Evolutionary conservation across 768 basidiomycete genomes (phyloP), one percentile per base, ranked within the genome.

Genomic region (Boletus tomentosulus): DNA sequence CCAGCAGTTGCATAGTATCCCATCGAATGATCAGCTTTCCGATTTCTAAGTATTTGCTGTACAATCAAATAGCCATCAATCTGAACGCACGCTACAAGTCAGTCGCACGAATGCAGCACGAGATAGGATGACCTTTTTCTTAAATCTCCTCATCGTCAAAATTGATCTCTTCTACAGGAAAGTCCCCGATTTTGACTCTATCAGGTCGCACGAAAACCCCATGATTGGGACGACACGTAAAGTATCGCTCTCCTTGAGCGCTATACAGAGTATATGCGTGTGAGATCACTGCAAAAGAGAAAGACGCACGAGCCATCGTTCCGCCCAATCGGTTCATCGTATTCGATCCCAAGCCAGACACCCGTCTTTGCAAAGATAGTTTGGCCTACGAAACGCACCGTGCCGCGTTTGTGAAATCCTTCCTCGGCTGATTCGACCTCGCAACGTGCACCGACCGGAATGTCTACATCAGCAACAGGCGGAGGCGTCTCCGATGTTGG

Each of bases 281-380:
- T 11, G 27, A 42, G 27, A 37, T 47, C 30, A 12, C 22, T 8
- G 43, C 28, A 19, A 49, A 52, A 39, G 39, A 35, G 37, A 6
- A 25, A 15, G 9, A 84, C 93, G 73, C 66, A 96, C 94, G 85
- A 86, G 61, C 96, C 96, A 68, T 98, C 89, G 57, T 95, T 94
- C 74, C 95, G 98, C 11, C 96, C 96, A 24, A 92, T 78, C 3
- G 96, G 95, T 62, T 98, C 96, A 65, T 98, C 96, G 64, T 94
- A 91, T 67, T 96, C 92, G 19, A 98, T 77, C 0, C 96, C 96
- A 1, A 98, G 80, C 95, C 95, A 98, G 1, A 83, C 70, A 0
- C 86, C 83, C 4, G 70, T 66, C 13, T 75, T 80, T 54, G 78
- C 81, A 64, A 98, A 97, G 52, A 78, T 76, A 0, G 94, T 92